Evolutionary conservation across 1,284 basidiomycete genomes (phyloP).

Genomic region (Rhodotorula sp.): DNA sequence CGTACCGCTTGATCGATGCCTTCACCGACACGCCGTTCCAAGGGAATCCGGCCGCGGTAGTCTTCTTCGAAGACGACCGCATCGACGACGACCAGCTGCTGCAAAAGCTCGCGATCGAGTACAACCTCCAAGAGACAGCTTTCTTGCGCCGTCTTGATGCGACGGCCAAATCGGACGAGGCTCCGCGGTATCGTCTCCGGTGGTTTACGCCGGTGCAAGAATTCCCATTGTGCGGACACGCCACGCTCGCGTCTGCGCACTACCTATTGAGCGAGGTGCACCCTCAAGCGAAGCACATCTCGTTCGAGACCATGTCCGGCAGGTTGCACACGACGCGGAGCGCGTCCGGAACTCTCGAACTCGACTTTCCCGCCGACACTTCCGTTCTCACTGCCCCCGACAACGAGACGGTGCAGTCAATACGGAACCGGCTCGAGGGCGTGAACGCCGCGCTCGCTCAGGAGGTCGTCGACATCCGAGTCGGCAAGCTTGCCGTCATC

Average conservation of each 20-base stretch:
- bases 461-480: neutral
- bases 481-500: slow-evolving; percentile 6
- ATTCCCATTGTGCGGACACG: slow-evolving; percentile 56
- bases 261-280: slow-evolving; percentile 50
- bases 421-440: neutral
- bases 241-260: slow-evolving; percentile 55
- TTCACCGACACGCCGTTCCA: slow-evolving; percentile 55
- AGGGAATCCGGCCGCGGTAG: slow-evolving; percentile 60
- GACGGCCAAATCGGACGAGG: too few relatives aligned
- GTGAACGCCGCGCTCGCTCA: neutral
- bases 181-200: slow-evolving; percentile 14
- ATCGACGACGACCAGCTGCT: neutral
- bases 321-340: slow-evolving; percentile 25
- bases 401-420: neutral
- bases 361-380: slow-evolving; percentile 52
- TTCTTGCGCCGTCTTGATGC: slow-evolving; percentile 47
- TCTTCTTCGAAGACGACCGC: slow-evolving; percentile 48
- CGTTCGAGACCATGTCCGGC: slow-evolving; percentile 50
- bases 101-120: slow-evolving; percentile 51
- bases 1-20: slow-evolving; percentile 54
- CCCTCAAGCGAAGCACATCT: slow-evolving; percentile 46
- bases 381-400: neutral
- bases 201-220: slow-evolving; percentile 36
- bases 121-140: slow-evolving; percentile 57
- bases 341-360: slow-evolving; percentile 50